Conservation (phyloP, 805 yeast species). For the Hanseniaspora clermontiae region DNA sequence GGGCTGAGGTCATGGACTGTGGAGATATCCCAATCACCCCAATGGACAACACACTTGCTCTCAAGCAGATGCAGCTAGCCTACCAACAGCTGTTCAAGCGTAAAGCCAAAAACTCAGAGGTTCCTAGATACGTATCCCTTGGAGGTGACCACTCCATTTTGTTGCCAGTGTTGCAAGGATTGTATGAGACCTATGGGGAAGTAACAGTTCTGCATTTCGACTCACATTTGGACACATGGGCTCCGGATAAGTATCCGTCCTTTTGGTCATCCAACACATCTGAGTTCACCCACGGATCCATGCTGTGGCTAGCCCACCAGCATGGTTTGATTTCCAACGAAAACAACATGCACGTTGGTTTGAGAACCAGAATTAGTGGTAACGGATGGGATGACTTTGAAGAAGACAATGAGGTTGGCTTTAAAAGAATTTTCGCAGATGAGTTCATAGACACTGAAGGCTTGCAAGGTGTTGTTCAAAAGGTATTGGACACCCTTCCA, state of each 20-base stretch:
- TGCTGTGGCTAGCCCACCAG: conserved; percentile 67
- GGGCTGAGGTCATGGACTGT: conserved; percentile 50
- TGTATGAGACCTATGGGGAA: conserved; percentile 48
- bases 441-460: conserved; percentile 58
- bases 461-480: conserved; percentile 42
- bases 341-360: conserved; percentile 60
- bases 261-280: conserved; percentile 44
- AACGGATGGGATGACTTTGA: conserved; percentile 50
- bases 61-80: conserved; percentile 47
- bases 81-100: conserved; percentile 41
- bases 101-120: conserved; percentile 15
- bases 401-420: conserved; percentile 60
- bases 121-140: conserved; percentile 52
- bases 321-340: conserved; percentile 49
- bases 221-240: conserved; percentile 76
- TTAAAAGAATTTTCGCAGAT: conserved; percentile 55
- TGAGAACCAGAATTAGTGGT: conserved; percentile 52
- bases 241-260: conserved; percentile 57
- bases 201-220: conserved; percentile 69
- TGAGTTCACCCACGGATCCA: conserved; percentile 69
- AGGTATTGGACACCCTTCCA: conserved; percentile 44
- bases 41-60: conserved; percentile 50
- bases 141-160: conserved; percentile 80
- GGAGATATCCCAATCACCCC: conserved; percentile 61
- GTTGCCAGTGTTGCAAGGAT: conserved; percentile 58